phyloP scores from a whole-genome alignment of 1,139 yeast species.

The Geotrichum phurueaensis region DNA sequence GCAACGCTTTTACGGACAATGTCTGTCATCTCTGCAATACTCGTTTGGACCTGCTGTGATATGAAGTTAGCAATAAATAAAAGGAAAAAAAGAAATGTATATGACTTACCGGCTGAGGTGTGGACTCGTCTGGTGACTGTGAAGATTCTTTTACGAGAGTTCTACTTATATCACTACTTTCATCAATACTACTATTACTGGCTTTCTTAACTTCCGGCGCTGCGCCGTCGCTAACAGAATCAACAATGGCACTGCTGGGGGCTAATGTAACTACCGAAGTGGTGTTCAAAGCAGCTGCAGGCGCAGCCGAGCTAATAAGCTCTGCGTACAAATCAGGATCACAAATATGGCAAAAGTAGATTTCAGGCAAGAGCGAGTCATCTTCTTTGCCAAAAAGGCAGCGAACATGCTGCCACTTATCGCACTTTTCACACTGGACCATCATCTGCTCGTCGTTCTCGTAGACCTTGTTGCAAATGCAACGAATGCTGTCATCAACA shows the following conservation, averaged over 20 bases:
- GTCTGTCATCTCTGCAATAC: conserved; percentile 9
- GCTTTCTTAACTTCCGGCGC: background rate
- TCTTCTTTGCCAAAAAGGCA: conserved; percentile 57
- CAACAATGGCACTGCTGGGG: background rate
- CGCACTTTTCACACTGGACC: conserved; percentile 75
- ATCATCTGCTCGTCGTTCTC: conserved; percentile 57
- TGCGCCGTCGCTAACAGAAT: background rate
- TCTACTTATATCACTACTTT: background rate
- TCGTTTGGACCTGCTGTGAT: background rate
- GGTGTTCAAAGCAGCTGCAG: background rate
- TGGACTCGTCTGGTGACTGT: background rate
- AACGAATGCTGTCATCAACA: conserved; percentile 38
- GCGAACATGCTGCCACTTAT: conserved; percentile 77
- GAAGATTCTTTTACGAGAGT: background rate
- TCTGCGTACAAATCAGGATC: conserved; percentile 33
- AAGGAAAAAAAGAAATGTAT: background rate
- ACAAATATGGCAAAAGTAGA: conserved; percentile 49
- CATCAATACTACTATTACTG: background rate
- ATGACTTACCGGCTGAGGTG: background rate
- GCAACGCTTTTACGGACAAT: conserved; percentile 40
- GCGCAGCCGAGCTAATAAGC: background rate
- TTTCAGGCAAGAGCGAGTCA: conserved; percentile 40
- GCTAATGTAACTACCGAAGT: background rate
- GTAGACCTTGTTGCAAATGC: conserved; percentile 56
- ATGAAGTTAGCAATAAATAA: background rate